phyloP scores from a whole-genome alignment of 805 yeast genomes.

The Citeromyces nyonsensis region DNA sequence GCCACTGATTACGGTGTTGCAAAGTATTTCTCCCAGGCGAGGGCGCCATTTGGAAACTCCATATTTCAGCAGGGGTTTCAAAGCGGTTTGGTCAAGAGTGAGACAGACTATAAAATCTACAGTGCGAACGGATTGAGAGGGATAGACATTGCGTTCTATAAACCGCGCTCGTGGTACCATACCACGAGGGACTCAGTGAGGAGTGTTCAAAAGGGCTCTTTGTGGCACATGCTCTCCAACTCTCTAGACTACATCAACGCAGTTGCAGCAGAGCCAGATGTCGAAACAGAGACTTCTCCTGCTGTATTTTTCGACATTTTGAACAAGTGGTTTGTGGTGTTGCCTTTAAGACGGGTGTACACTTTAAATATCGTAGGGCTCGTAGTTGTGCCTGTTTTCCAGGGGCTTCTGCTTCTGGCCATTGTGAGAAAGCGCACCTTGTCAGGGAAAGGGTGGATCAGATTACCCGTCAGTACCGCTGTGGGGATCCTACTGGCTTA shows the following conservation, averaged over 20 bases:
- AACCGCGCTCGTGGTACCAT: constrained; percentile 75
- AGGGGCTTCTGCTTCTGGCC: constrained; percentile 27
- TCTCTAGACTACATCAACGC: constrained; percentile 42
- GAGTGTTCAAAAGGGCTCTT: constrained; percentile 46
- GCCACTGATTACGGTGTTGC: constrained; percentile 69
- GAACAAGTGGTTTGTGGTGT: constrained; percentile 37
- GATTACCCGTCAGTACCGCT: constrained; percentile 44
- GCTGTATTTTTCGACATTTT: constrained; percentile 56
- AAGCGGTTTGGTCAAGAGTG: constrained; percentile 53
- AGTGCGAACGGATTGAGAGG: constrained; percentile 59
- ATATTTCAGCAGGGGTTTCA: constrained; percentile 77
- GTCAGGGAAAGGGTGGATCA: constrained; percentile 24
- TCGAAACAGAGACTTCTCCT: constrained; percentile 15
- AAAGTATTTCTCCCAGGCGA: constrained; percentile 34
- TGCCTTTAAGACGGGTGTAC: constrained; percentile 33
- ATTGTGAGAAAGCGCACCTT: constrained; percentile 27
- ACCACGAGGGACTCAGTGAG: constrained; percentile 58
- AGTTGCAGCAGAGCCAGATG: constrained; percentile 22
- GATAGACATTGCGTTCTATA: constrained; percentile 78
- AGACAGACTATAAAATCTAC: constrained; percentile 77
- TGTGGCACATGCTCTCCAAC: constrained; percentile 76
- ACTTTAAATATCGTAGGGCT: constrained; percentile 36
- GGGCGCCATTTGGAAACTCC: constrained; percentile 66
- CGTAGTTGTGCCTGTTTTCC: constrained; percentile 35
- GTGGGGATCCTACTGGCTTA: constrained; percentile 23